Evolutionary conservation across 257 asterid species (phyloP).

Genomic region (Marsdenia floribunda): DNA sequence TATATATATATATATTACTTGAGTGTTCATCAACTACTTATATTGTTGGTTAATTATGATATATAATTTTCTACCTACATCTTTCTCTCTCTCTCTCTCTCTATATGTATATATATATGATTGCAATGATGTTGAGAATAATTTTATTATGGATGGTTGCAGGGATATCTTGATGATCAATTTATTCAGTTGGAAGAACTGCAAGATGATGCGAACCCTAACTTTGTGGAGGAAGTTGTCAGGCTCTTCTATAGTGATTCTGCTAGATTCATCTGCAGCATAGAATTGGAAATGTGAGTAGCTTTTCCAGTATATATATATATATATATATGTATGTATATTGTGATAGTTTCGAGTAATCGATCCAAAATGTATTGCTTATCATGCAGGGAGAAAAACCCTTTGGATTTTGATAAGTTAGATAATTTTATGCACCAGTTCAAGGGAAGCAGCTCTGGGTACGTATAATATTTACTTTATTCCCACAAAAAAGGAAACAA

Average conservation of each 20-base stretch:
- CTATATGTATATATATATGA: too few species aligned
- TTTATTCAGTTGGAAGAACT: slow-evolving; percentile 68
- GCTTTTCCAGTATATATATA: background rate
- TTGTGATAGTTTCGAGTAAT: background rate
- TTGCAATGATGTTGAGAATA: too few species aligned
- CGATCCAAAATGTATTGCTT: background rate
- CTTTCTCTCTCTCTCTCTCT: too few species aligned
- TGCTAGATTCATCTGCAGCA: slow-evolving; percentile 47
- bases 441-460: slow-evolving; percentile 93
- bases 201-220: slow-evolving; percentile 75
- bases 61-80: too few species aligned
- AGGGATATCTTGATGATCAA: slow-evolving; percentile 85
- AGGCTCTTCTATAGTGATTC: slow-evolving; percentile 55
- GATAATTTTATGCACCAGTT: slow-evolving; percentile 66
- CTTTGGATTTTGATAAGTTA: slow-evolving; percentile 53
- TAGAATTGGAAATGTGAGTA: slow-evolving; percentile 53
- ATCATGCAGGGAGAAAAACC: slow-evolving; percentile 35
- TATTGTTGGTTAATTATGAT: too few species aligned
- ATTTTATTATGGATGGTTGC: background rate
- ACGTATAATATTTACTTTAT: background rate
- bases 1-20: too few species aligned
- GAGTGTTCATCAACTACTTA: too few species aligned
- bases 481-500: too few species aligned
- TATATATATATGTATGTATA: too few species aligned
- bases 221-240: slow-evolving; percentile 78